Base-by-base conservation (phyloP, 257 asterid genomes). In the Ocimum tenuiflorum region DNA sequence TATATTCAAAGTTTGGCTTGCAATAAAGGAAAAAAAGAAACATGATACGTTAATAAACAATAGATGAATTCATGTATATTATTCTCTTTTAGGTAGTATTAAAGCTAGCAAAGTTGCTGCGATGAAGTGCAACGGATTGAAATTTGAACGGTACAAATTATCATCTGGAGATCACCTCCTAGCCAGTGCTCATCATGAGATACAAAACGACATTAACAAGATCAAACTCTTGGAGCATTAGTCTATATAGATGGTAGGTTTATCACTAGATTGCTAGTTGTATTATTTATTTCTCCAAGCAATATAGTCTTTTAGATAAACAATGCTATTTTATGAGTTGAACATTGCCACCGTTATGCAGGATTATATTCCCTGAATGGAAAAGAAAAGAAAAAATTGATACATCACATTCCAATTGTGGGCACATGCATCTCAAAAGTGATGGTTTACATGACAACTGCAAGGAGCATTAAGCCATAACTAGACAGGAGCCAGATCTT, bases 71-170 rank as follows among this genome's bases (percentile, higher is more conserved):
- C 14, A 22, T 57, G 9, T 27, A 11, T 5, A 54, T 49, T 51
- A 50, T 10, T 56, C 69, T 68, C 20, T 71, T 23, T 14, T 36
- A 92, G 99, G 99, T 74, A 86, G 84, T 51, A 84, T 92, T 11
- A 78, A 63, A 71, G 91, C 96, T 58, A 89, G 99, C 84, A 92
- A 74, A 81, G 65, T 43, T 51, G 95, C 92, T 60, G 97, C 96
- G 8, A 69, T 84, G 77, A 92, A 81, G 86, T 86, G 89, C 45
- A 97, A 89, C 10, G 86, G 83, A 62, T 71, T 72, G 81, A 92
- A 89, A 78, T 87, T 84, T 36, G 90, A 89, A 68, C 96, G 83
- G 19, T 84, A 80, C 86, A 86, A 89, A 73, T 69, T 78, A 69
- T 70, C 33, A 17, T 79, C 81, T 6, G 95, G 86, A 49, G 85